Evolutionary conservation across 1,139 yeast species (phyloP).

Genomic region (Taiozyma sp.): DNA sequence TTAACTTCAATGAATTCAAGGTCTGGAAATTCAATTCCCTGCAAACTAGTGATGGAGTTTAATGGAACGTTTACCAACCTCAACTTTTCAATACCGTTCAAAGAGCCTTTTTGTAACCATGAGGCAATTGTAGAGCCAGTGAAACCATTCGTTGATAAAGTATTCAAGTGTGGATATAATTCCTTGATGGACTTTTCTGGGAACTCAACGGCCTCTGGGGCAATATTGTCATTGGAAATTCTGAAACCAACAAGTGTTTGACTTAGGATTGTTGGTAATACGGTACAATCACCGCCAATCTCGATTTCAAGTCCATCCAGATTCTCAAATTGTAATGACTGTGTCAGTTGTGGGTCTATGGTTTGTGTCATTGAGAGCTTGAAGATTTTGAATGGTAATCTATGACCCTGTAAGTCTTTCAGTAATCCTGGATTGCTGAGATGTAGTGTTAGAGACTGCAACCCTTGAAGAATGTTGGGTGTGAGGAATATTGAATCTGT

Average conservation of each 20-base stretch:
- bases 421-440: background rate
- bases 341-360: background rate
- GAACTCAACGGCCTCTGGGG: background rate
- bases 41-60: background rate
- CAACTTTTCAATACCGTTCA: background rate
- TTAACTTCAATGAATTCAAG: conserved; percentile 3
- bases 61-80: conserved; percentile 1
- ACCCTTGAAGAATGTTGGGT: background rate
- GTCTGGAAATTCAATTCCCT: conserved; percentile 4
- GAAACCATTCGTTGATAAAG: background rate
- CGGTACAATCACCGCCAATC: background rate
- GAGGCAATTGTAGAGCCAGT: background rate
- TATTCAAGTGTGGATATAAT: conserved; percentile 1
- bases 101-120: background rate
- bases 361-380: background rate
- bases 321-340: background rate
- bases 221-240: background rate
- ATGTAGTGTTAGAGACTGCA: background rate
- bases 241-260: background rate
- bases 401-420: background rate
- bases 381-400: background rate
- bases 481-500: background rate
- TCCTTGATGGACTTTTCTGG: background rate
- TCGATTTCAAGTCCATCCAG: background rate
- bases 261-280: background rate